Conservation (phyloP, 2,329 filamentous ascomycete species). For the Fusarium bulbicola region DNA sequence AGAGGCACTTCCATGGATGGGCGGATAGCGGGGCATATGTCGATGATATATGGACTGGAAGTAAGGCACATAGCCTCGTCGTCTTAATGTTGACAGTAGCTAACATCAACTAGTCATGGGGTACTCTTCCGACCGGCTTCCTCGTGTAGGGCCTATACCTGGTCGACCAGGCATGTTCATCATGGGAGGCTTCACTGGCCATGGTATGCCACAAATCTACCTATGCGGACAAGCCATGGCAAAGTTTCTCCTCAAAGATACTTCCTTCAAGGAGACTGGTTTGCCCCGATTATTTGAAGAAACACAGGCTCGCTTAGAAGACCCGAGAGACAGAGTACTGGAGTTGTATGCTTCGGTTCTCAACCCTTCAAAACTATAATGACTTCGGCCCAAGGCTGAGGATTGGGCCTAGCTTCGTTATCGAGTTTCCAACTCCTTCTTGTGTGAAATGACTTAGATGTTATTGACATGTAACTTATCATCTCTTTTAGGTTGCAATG, state of each 20-base stretch:
- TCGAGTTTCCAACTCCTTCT: background rate
- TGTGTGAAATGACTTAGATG: fast-evolving
- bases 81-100: fast-evolving
- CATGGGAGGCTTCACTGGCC: background rate
- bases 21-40: background rate
- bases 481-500: background rate
- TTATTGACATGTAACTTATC: fast-evolving
- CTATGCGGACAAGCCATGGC: background rate
- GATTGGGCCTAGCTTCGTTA: background rate
- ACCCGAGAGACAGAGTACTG: background rate
- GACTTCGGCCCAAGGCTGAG: fast-evolving
- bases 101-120: background rate
- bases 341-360: background rate
- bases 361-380: background rate
- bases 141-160: background rate
- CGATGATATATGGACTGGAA: background rate
- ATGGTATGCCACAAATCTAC: background rate
- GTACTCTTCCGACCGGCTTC: background rate
- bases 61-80: fast-evolving
- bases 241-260: background rate
- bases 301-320: background rate
- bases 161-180: background rate
- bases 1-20: background rate
- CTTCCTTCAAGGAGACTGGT: fast-evolving
- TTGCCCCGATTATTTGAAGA: background rate